Base-by-base conservation (phyloP, 2,329 filamentous ascomycete genomes). In the Thyridium curvatum region DNA sequence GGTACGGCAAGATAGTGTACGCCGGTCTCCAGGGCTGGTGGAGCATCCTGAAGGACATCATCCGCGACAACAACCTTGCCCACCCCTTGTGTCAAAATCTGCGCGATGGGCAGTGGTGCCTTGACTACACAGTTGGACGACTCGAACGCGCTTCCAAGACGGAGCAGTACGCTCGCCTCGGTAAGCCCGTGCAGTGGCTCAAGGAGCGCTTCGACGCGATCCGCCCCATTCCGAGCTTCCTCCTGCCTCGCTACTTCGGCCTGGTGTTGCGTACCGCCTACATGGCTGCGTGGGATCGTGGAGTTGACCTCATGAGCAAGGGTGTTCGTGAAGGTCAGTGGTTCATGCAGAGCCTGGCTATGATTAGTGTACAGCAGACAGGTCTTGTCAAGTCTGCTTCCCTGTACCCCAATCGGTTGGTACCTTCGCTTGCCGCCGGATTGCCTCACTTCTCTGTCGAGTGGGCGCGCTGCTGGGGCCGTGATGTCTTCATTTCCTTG, bases 11-110 rank as follows among this genome's bases (percentile, higher is more conserved):
- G 42, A 74, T 96, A 32, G 86, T 96, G 3, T 98, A 97, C 60
- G 91, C 91, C 43, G 93, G 93, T 44, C 72, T 98, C n/a, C 93
- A 98, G 60, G 94, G 94, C 30, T 98, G 93, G 91, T 95, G 91
- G 89, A 96, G 89, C 57, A 70, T 95, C 1, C 67, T 98, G 32
- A 83, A 88, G 51, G 73, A 85, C 41, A 84, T 98, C 45, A 86
- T 97, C 50, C 77, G 74, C 37, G 81, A 93, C 46, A 98, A 98
- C 58, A 81, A 97, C 55, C 76, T 98, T 8, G 93, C 86, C 1
- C 93, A 98, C 56, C 86, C 93, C 0, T 73, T 98, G 10, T 97
- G 91, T 60, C 84, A 96, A 53, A 91, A 98, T 54, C 75, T 98
- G 5, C 82, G 93, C 37, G 78, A 94, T 47, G 93, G 93, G 0